Base-by-base conservation (phyloP, 805 yeast species). In the Wickerhamiella vanderwaltii region DNA sequence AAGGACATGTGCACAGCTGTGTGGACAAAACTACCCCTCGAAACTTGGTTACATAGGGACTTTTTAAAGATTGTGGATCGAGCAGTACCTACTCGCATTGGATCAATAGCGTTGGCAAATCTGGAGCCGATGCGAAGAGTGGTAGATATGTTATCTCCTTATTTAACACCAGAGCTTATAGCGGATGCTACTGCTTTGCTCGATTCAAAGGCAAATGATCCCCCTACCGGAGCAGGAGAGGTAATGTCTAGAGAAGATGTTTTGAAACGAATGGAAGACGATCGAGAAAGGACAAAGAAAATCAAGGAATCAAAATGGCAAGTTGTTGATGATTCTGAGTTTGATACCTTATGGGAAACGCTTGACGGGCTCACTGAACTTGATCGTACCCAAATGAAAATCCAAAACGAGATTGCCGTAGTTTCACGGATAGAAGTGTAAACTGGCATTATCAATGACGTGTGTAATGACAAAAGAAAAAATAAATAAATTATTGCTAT, bases 261-360 rank as follows among this genome's bases (percentile, higher is more conserved):
- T 13, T 56, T 85, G 13, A 69, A 73, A 28, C 65, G 97, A 46
- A 85, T 88, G 78, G 96, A 88, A 56, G 87, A 79, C 47, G 97
- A 88, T 57, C 66, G 98, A 50, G 98, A 88, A 57, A 66, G 94
- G 31, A 34, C 84, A 54, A 88, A 88, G 56, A 70, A 82, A 48
- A 72, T 80, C 11, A 85, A 87, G 51, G 96, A 88, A 53, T 73
- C 70, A 9, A 65, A 76, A 17, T 85, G 95, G 94, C 69, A 77
- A 7, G 75, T 79, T 1, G 52, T 48, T 22, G 60, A 82, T 45
- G 65, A 69, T 1, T 58, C 58, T 11, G 72, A 78, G 65, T 67
- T 78, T 66, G 71, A 69, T 47, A 48, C 58, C 51, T 44, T 66
- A 37, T 63, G 75, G 76, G 46, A 46, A 19, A 51, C 52, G 13